These are phyloP conservation scores for Alternaria viburni DNA, from an alignment of 2,329 filamentous ascomycete genomes.

Conservation along the genomic window DNA sequence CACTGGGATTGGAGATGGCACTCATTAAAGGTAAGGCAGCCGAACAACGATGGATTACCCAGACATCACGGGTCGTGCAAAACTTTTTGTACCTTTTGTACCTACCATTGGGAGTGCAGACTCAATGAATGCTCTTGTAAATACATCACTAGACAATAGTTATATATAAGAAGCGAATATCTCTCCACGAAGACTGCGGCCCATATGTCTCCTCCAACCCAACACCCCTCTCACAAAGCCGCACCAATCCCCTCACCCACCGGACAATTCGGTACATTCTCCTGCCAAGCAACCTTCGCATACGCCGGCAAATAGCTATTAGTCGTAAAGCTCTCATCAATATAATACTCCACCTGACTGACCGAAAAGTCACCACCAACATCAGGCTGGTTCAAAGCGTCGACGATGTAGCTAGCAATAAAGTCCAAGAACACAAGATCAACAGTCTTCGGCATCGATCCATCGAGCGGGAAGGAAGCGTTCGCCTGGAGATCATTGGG, in stretches of 20 bases:
- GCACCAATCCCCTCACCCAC: constrained; percentile 44
- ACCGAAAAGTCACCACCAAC: constrained; percentile 42
- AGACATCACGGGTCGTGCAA: too few relatives aligned
- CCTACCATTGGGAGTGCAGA: too few relatives aligned
- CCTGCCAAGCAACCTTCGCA: constrained; percentile 51
- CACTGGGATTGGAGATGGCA: too few relatives aligned
- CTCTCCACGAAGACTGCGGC: too few relatives aligned
- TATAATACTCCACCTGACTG: constrained; percentile 45
- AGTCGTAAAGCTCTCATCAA: constrained; percentile 51
- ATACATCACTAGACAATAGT: too few relatives aligned
- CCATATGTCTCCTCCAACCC: accelerated
- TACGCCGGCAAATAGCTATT: constrained; percentile 52
- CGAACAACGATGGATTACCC: too few relatives aligned
- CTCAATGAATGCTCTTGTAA: too few relatives aligned
- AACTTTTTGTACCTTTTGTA: too few relatives aligned
- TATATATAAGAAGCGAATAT: too few relatives aligned
- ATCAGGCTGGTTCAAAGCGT: constrained; percentile 40
- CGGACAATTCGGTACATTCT: constrained; percentile 49
- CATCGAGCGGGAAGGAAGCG: constrained; percentile 56
- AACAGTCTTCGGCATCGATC: constrained; percentile 53
- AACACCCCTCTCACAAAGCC: background rate
- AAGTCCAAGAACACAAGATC: constrained; percentile 64
- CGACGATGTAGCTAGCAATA: constrained; percentile 46
- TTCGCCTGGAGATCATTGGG: constrained; percentile 60
- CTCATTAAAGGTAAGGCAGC: too few relatives aligned